Evolutionary conservation across 306 rosid species (phyloP).

Genomic region (Alnus rubra): DNA sequence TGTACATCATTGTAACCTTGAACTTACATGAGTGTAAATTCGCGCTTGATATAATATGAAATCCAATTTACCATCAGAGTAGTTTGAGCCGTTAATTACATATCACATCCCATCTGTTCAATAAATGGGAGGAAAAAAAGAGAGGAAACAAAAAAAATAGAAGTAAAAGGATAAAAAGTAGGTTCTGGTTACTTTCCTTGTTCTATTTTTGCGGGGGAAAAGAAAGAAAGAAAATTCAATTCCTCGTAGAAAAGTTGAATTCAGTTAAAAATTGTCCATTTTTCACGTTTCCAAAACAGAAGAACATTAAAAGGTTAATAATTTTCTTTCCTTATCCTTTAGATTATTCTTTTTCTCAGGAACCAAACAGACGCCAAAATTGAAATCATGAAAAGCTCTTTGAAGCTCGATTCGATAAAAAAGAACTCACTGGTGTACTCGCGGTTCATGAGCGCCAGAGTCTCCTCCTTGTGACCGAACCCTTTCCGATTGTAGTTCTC

Average conservation of each 20-base stretch:
- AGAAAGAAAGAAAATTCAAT: too few species aligned
- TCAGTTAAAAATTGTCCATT: too few species aligned
- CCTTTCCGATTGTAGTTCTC: slow-evolving; percentile 85
- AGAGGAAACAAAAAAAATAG: too few species aligned
- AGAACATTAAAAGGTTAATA: too few species aligned
- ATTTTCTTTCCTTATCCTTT: too few species aligned
- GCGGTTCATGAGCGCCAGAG: slow-evolving; percentile 81
- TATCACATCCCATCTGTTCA: background rate
- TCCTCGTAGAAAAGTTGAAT: too few species aligned
- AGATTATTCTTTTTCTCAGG: background rate
- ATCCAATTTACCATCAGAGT: background rate
- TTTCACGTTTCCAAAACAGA: too few species aligned
- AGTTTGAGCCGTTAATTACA: background rate
- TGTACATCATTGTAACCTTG: background rate
- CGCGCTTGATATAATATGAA: background rate
- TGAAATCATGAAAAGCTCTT: background rate
- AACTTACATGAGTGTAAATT: background rate
- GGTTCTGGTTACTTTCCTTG: too few species aligned
- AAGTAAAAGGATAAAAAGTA: too few species aligned
- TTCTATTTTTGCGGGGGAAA: too few species aligned
- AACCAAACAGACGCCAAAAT: background rate
- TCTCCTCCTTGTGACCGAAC: slow-evolving; percentile 85
- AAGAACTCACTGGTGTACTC: slow-evolving; percentile 74
- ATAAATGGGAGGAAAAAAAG: too few species aligned
- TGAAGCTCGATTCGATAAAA: slow-evolving; percentile 7